A percentile compares a stretch with the other conserved stretches of the same genome.
Evolutionary conservation across 805 yeast species (phyloP).

Genomic region (Metschnikowia santaceciliae): DNA sequence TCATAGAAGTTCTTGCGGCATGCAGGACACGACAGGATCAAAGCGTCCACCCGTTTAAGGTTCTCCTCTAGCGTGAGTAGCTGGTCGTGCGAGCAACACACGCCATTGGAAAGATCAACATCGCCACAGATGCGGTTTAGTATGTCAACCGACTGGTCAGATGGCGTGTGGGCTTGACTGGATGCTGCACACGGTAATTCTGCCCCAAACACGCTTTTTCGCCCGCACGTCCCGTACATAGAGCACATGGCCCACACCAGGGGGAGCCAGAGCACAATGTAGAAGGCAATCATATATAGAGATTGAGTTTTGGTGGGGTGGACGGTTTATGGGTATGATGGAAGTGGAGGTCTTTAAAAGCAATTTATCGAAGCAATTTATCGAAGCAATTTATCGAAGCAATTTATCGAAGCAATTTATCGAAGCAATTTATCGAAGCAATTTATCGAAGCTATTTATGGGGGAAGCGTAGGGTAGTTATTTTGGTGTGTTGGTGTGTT

Average conservation of each 20-base stretch:
- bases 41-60: constrained; percentile 37
- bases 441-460: no score
- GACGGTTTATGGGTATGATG: no score
- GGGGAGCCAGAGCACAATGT: background rate
- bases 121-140: constrained; percentile 70
- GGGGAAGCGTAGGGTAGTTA: no score
- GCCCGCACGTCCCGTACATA: constrained; percentile 69
- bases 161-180: constrained; percentile 45
- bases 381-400: no score
- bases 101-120: constrained; percentile 46
- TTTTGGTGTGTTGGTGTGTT: no score
- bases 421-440: no score
- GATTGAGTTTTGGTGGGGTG: no score
- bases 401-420: no score
- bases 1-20: constrained; percentile 81
- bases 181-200: constrained; percentile 74
- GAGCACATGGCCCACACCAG: constrained; percentile 35
- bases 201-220: constrained; percentile 70
- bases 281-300: background rate
- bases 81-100: constrained; percentile 75
- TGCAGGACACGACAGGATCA: constrained; percentile 70
- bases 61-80: constrained; percentile 44
- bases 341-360: no score
- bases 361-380: no score
- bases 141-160: constrained; percentile 39